These are phyloP conservation scores for Aspergillus hiratsukae DNA, from an alignment of 2,329 filamentous ascomycete species.

Conservation along the genomic window DNA sequence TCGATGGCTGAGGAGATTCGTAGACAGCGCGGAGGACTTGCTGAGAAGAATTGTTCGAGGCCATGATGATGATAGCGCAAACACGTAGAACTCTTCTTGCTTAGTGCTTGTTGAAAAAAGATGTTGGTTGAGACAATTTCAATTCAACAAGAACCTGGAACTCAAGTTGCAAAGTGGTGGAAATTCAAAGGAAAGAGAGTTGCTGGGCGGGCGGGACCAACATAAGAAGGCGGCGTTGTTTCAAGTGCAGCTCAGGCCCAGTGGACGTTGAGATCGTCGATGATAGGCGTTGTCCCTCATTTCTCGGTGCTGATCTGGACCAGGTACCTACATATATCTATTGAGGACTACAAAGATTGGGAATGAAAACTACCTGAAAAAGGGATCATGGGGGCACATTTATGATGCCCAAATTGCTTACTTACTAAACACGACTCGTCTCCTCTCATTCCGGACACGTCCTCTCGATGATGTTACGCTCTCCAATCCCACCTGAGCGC, in stretches of 20 bases:
- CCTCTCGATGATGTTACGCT: constrained; percentile 16
- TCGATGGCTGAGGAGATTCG: constrained; percentile 23
- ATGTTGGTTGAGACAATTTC: neutral
- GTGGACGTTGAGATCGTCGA: neutral
- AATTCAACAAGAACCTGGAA: neutral
- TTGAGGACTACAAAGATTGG: neutral
- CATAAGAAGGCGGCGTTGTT: neutral
- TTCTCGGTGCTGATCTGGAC: neutral
- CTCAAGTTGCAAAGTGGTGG: neutral
- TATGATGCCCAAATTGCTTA: neutral
- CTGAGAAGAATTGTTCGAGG: constrained; percentile 6
- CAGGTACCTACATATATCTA: neutral
- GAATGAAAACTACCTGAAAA: neutral
- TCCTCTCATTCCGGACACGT: constrained; percentile 1
- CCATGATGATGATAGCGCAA: constrained; percentile 4
- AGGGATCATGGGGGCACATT: neutral
- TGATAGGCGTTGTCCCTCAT: neutral
- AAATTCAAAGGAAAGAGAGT: constrained; percentile 1
- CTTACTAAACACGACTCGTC: constrained; percentile 1
- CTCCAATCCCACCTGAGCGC: constrained; percentile 20
- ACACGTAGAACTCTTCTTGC: neutral
- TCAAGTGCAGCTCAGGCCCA: neutral
- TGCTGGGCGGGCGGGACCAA: neutral
- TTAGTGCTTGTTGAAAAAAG: neutral
- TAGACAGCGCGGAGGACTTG: constrained; percentile 23